Evolutionary conservation across 257 asterid genomes (phyloP), one percentile per base, ranked within the genome.

Genomic region (Jacaranda copaia): DNA sequence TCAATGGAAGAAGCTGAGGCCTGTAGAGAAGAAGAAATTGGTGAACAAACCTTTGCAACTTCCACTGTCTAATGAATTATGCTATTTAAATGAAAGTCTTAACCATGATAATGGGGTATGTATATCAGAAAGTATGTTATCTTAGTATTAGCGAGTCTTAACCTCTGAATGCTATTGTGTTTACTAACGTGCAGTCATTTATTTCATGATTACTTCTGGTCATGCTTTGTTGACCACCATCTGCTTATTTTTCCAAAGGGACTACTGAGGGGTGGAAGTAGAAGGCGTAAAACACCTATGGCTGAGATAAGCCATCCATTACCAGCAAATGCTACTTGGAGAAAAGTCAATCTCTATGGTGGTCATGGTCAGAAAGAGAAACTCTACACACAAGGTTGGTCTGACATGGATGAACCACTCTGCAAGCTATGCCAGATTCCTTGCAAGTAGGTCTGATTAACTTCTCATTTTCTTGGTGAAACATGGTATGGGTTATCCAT

Each of bases 391-490:
- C 99, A 95, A 83, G 99, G 97, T 72, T 93, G 97, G 96, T 91
- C 98, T 56, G 77, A 89, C 66, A 68, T 76, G 83, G 88, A 91
- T 56, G 97, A 91, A 88, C 99, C 99, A 68, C 98, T 95, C 80
- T 95, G 99, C 93, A 95, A 95, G 84, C 90, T 93, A 38, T 95
- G 99, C 69, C 99, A 91, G 85, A 81, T 68, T 80, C 93, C 92
- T 80, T 95, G 98, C 97, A 89, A 66, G 99, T 93, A 82, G 76
- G 97, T 79, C 75, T 55, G 40, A 56, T 53, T 59, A 18, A 36
- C 64, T 77, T 71, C 45, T 63, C 43, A 3, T 49, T 45, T 57
- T 59, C 60, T 42, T 32, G 8, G 59, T 45, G 20, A 78, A 69
- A 69, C 32, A 64, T 35, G 42, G 35, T 8, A 5, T n/a, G 51